A percentile compares a stretch with the other conserved stretches of the same genome.
These are phyloP conservation scores for Xylaria grammica DNA, from an alignment of 495 filamentous ascomycete genomes.

Conservation along the genomic window DNA sequence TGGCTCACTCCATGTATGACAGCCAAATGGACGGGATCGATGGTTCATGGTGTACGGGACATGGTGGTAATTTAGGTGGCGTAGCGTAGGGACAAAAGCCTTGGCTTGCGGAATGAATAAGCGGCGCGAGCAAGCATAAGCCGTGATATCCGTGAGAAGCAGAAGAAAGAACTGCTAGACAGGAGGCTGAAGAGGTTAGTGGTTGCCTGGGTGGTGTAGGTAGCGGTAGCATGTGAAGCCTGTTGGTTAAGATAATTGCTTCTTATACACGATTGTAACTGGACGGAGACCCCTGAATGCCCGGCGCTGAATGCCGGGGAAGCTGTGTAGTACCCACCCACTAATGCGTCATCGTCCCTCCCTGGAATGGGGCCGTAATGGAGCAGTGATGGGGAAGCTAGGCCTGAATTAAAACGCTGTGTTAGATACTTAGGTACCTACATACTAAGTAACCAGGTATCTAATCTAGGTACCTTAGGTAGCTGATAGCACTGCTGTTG, in stretches of 20 bases:
- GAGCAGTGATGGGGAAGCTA: not conserved
- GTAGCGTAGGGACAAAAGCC: not conserved
- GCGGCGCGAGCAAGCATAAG: not conserved
- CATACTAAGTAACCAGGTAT: no score
- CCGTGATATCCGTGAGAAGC: slow-evolving; percentile 5
- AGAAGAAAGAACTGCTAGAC: not conserved
- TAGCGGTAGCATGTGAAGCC: slow-evolving; percentile 6
- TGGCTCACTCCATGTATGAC: slow-evolving; percentile 27
- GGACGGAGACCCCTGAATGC: slow-evolving; percentile 1
- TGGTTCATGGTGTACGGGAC: slow-evolving; percentile 31
- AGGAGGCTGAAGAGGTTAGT: not conserved
- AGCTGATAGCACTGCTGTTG: no score
- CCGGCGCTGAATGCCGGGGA: slow-evolving; percentile 7
- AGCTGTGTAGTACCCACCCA: not conserved
- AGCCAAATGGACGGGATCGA: slow-evolving; percentile 5
- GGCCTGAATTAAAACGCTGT: not conserved
- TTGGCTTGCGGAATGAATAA: not conserved
- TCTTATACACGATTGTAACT: not conserved
- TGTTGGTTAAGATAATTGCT: not conserved
- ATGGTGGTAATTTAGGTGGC: slow-evolving; percentile 17
- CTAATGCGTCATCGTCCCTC: slow-evolving; percentile 9
- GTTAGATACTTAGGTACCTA: no score
- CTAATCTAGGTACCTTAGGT: no score
- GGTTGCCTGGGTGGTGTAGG: no score
- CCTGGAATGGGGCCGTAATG: not conserved